Conservation (phyloP, 768 basidiomycete species). For the Fomitopsis serialis region DNA sequence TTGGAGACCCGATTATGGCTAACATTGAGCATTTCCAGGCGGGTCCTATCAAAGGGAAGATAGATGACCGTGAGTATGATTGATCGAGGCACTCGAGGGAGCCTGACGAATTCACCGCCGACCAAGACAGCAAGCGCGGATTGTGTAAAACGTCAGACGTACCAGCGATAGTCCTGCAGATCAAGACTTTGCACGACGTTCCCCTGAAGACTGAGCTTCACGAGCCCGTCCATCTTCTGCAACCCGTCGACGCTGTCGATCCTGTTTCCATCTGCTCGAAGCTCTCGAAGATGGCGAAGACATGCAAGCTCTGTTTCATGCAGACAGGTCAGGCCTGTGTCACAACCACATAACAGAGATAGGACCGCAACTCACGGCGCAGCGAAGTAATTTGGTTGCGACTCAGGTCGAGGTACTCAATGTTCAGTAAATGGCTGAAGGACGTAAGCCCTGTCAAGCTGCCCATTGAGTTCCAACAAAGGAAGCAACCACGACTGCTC, state of each 20-base stretch:
- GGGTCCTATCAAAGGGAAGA: conserved; percentile 26
- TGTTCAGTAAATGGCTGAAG: conserved; percentile 78
- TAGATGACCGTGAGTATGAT: conserved; percentile 12
- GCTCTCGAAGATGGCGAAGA: conserved; percentile 80
- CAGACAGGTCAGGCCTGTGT: conserved; percentile 6
- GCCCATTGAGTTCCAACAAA: background rate
- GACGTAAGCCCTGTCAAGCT: conserved; percentile 86
- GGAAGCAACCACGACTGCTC: background rate
- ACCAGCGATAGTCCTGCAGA: conserved; percentile 65
- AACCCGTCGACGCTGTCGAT: conserved; percentile 73
- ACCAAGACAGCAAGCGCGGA: background rate
- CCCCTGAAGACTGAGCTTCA: conserved; percentile 76
- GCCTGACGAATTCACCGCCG: conserved; percentile 5
- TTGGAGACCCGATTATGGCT: conserved; percentile 65
- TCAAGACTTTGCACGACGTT: conserved; percentile 66
- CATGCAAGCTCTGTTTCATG: conserved; percentile 65
- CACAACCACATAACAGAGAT: background rate
- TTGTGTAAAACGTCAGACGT: conserved; percentile 21
- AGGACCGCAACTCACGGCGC: conserved; percentile 53
- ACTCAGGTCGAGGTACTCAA: conserved; percentile 90
- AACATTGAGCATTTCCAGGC: conserved; percentile 78
- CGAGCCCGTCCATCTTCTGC: conserved; percentile 71
- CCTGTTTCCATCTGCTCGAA: conserved; percentile 84
- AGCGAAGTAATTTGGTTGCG: conserved; percentile 86
- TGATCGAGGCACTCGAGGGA: conserved; percentile 8